These are phyloP conservation scores for Carex pumila DNA, from an alignment of 176 grass and related monocot species.

Conservation along the genomic window DNA sequence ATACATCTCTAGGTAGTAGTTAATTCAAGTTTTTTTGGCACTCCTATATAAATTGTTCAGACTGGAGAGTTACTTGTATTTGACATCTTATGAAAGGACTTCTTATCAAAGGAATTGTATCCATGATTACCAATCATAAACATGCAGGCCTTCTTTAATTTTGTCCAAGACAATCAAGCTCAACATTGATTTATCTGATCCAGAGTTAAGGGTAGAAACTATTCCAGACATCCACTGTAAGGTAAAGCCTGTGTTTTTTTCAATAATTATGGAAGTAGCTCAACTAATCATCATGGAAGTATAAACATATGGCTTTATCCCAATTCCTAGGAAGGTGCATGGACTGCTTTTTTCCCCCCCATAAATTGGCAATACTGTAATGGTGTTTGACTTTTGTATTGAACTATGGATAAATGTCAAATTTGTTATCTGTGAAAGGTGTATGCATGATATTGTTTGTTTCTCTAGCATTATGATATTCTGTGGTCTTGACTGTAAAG, in stretches of 20 bases:
- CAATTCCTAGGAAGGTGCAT: too few species aligned
- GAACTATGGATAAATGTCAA: not conserved
- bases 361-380: not conserved
- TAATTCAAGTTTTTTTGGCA: not conserved
- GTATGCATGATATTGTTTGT: not conserved
- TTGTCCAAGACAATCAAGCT: slow-evolving; percentile 75
- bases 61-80: not conserved
- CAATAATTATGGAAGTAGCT: not conserved
- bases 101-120: not conserved
- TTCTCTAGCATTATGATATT: not conserved
- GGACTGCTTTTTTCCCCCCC: too few species aligned
- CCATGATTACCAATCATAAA: not conserved
- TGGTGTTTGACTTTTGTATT: not conserved
- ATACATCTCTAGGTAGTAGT: slow-evolving; percentile 51
- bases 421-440: not conserved
- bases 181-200: slow-evolving; percentile 29
- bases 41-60: not conserved
- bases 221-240: slow-evolving; percentile 52
- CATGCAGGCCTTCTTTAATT: slow-evolving; percentile 60
- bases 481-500: not conserved
- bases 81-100: not conserved
- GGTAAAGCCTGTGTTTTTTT: slow-evolving; percentile 24
- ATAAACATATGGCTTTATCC: too few species aligned
- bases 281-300: too few species aligned
- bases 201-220: slow-evolving; percentile 19